These are phyloP conservation scores for Erythrophleum ivorense DNA, from an alignment of 331 rosid species.

Conservation along the genomic window DNA sequence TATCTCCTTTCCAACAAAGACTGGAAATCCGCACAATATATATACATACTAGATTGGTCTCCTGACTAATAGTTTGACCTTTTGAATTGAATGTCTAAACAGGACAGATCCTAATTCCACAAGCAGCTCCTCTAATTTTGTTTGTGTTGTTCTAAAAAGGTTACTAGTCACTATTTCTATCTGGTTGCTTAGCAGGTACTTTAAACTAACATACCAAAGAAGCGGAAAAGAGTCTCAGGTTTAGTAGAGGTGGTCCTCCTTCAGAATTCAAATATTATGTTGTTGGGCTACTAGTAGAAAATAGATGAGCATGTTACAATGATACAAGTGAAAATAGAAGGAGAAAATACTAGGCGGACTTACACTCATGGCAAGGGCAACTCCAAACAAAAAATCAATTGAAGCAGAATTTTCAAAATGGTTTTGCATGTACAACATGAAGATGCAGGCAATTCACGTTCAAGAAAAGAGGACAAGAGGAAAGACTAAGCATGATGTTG, in stretches of 20 bases:
- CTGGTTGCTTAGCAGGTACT: background rate
- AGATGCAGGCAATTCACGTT: background rate
- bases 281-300: background rate
- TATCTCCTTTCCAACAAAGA: background rate
- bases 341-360: background rate
- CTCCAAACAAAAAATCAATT: background rate
- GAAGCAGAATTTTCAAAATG: background rate
- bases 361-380: background rate
- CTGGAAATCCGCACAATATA: background rate
- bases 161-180: background rate
- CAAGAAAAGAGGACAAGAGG: background rate
- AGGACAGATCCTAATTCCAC: background rate
- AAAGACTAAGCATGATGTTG: background rate
- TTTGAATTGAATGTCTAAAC: background rate
- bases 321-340: background rate
- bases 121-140: background rate
- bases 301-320: background rate
- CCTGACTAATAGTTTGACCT: background rate
- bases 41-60: background rate
- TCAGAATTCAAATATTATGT: background rate
- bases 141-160: background rate
- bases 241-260: background rate
- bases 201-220: background rate
- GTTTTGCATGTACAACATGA: constrained; percentile 1
- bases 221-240: background rate